Evolutionary conservation across 371 early-diverging fungal species (phyloP), one percentile per base, ranked within the genome.

Genomic region (Coemansia sp.): DNA sequence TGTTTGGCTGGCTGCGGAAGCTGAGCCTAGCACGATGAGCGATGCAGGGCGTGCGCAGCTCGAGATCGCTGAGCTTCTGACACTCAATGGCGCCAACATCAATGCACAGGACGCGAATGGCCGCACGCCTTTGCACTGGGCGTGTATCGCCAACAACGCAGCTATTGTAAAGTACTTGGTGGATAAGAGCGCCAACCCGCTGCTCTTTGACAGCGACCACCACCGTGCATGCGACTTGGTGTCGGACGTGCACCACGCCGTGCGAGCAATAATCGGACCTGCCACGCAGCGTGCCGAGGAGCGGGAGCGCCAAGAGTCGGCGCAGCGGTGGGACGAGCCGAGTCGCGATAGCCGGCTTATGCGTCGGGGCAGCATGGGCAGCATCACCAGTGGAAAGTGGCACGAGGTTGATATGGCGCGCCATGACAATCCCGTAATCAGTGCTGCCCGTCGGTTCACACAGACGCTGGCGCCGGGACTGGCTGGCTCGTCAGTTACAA

Each of bases 151-250:
- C 1, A 68, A 47, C 52, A 45, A 29, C 22, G 13, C 57, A 0
- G 45, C 62, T 0, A 63, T 47, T 0, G 61, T 39, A 27, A 55
- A 59, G 66, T 72, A 72, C 22, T 63, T 72, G 26, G 2, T 65
- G 5, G 77, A 77, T 57, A 68, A 65, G 63, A 67, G 77, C 34
- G 73, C 69, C 34, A 59, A 77, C 11, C 69, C 74, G 47, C 60
- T 68, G 69, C 31, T 54, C 2, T 14, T 24, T 13, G 40, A 62
- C 34, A 14, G 34, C 18, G 61, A 50, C 58, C 64, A 64, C 2
- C 57, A 2, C 21, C 62, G 29, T 18, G 60, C 75, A 3, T 42
- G 57, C 39, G 67, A 67, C 13, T 37, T 74, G 24, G 22, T 66
- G 10, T 22, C 27, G 3, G 45, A 58, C 2, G 14, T 34, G 2